Evolutionary conservation across 345 rosid species (phyloP).

Genomic region (Microcos paniculata): DNA sequence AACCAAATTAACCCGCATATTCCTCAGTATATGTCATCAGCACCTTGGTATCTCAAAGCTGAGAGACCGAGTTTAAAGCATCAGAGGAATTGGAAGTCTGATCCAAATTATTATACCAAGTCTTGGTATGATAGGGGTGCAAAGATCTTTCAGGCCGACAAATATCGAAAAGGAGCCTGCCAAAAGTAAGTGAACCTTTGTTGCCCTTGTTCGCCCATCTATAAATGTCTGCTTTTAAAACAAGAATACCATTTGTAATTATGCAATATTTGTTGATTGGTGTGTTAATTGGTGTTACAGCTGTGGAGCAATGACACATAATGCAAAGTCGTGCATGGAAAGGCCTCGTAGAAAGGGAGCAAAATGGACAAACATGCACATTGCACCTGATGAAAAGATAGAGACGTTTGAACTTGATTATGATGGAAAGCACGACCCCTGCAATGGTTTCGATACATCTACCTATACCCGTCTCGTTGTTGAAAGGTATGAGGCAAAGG

Average conservation of each 20-base stretch:
- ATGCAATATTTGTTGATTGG: background rate
- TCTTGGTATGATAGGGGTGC: slow-evolving; percentile 64
- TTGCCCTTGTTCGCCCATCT: background rate
- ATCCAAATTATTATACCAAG: slow-evolving; percentile 56
- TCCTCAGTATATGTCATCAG: slow-evolving; percentile 76
- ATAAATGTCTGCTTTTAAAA: background rate
- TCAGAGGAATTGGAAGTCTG: too few relatives aligned
- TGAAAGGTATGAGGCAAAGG: slow-evolving; percentile 78
- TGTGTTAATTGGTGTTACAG: slow-evolving; percentile 28
- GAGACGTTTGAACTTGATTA: slow-evolving; percentile 82
- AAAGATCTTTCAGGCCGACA: slow-evolving; percentile 46
- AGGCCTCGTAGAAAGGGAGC: too few relatives aligned
- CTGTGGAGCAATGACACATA: slow-evolving; percentile 95
- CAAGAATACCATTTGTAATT: background rate
- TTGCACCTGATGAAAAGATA: too few relatives aligned
- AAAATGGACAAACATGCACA: too few relatives aligned
- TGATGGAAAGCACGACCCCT: slow-evolving; percentile 85
- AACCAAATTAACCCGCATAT: slow-evolving; percentile 72
- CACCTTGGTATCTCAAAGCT: slow-evolving; percentile 70
- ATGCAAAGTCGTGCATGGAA: slow-evolving; percentile 64
- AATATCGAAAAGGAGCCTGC: slow-evolving; percentile 59
- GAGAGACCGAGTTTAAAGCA: too few relatives aligned
- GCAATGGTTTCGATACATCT: slow-evolving; percentile 87
- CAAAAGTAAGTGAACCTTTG: slow-evolving; percentile 42
- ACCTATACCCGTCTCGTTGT: slow-evolving; percentile 64